These are phyloP conservation scores for Purpureocillium takamizusanense DNA, from an alignment of 2,329 filamentous ascomycete genomes.

Conservation along the genomic window DNA sequence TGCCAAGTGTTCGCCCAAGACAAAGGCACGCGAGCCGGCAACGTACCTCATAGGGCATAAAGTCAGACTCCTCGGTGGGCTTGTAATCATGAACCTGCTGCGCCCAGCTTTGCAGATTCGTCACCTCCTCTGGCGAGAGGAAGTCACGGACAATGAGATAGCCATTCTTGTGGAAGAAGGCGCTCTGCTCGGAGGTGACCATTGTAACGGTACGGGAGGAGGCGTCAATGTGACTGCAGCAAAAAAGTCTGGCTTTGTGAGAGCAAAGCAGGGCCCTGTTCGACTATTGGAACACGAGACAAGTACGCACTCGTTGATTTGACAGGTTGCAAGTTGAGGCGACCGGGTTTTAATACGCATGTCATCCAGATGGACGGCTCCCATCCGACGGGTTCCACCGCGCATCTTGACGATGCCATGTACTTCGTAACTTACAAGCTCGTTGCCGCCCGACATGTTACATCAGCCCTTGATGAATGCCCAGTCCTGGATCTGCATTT, in stretches of 20 bases:
- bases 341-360: too few species aligned
- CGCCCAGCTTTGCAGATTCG: conserved; percentile 8
- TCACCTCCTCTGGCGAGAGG: conserved; percentile 4
- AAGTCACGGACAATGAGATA: conserved; percentile 10
- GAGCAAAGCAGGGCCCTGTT: too few species aligned
- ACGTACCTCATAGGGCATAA: conserved; percentile 4
- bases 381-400: background rate
- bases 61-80: conserved; percentile 7
- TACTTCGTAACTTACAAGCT: background rate
- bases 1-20: too few species aligned
- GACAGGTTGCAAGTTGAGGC: too few species aligned
- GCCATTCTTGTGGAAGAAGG: conserved; percentile 9
- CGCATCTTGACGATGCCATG: too few species aligned
- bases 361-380: too few species aligned
- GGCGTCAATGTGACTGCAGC: background rate
- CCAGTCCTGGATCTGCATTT: background rate
- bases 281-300: too few species aligned
- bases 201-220: background rate
- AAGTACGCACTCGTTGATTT: too few species aligned
- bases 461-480: too few species aligned
- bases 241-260: too few species aligned
- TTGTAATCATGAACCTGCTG: conserved; percentile 9
- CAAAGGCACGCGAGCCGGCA: too few species aligned
- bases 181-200: conserved; percentile 4
- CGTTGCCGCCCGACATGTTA: background rate